Percentiles rank a stretch among this genome's conserved stretches.
Conservation (phyloP, 805 yeast species). For the Lipomyces oligophaga region DNA sequence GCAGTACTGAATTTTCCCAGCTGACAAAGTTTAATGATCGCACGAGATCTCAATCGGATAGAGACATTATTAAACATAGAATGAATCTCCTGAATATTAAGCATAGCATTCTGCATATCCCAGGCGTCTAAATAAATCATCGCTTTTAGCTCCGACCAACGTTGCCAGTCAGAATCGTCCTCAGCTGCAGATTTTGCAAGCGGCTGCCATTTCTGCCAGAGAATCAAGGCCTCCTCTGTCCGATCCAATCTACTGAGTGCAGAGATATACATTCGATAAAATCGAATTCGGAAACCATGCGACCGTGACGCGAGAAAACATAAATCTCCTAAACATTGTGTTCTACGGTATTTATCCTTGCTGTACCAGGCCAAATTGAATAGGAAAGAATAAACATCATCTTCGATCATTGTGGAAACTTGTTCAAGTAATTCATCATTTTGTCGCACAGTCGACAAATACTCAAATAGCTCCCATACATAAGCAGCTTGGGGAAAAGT, state of each 20-base stretch:
- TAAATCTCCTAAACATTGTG: conserved; percentile 12
- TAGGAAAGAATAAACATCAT: not conserved
- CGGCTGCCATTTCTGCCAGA: conserved; percentile 7
- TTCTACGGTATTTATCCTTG: not conserved
- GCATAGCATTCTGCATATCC: conserved; percentile 13
- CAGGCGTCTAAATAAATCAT: conserved; percentile 5
- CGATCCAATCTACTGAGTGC: conserved; percentile 7
- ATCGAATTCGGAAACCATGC: not conserved
- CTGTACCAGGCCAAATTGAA: not conserved
- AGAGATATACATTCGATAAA: conserved; percentile 1
- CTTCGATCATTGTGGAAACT: not conserved
- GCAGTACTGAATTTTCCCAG: conserved; percentile 10
- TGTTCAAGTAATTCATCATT: not conserved
- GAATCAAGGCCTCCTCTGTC: conserved; percentile 4
- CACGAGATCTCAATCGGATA: not conserved
- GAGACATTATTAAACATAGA: conserved; percentile 5
- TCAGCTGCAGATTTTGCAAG: no score
- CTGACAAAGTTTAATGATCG: conserved; percentile 10
- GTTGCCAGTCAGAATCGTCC: not conserved
- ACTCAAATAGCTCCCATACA: conserved; percentile 3
- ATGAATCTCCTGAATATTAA: conserved; percentile 8
- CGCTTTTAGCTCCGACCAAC: conserved; percentile 17
- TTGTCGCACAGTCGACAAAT: not conserved
- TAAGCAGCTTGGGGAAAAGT: not conserved
- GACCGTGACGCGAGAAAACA: not conserved